phyloP scores from a whole-genome alignment of 306 rosid species.

The Oxytropis ochrocephala region DNA sequence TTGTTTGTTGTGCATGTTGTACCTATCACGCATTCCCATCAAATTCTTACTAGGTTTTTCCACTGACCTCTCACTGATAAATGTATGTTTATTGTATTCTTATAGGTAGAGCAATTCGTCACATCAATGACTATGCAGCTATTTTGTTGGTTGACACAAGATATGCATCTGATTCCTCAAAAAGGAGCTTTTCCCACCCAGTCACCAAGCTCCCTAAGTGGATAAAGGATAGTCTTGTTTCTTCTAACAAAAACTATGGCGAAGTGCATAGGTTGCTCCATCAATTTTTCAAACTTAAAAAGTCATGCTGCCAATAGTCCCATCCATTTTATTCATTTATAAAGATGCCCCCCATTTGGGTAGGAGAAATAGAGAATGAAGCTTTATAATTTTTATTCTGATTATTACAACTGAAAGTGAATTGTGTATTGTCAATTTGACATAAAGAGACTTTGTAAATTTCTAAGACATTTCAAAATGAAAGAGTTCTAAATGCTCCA shows the following conservation, averaged over 20 bases:
- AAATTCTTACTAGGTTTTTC: neutral
- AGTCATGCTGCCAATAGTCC: conserved; percentile 24
- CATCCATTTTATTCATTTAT: conserved; percentile 1
- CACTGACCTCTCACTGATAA: conserved; percentile 1
- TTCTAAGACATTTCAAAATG: no score
- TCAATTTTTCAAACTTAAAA: conserved; percentile 75
- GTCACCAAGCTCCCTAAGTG: conserved; percentile 78
- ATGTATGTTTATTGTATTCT: conserved; percentile 10
- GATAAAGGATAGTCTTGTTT: conserved; percentile 68
- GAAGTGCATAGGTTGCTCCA: conserved; percentile 68
- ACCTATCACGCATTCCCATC: neutral
- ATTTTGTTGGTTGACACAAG: conserved; percentile 67
- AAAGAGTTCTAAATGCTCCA: no score
- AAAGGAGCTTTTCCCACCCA: conserved; percentile 50
- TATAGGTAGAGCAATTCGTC: conserved; percentile 91
- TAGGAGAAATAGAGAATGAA: no score
- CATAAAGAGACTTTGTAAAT: no score
- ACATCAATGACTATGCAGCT: conserved; percentile 85
- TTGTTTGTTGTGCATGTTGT: neutral
- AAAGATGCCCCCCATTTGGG: neutral
- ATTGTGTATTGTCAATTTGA: no score
- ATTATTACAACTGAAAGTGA: no score
- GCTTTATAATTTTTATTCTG: no score
- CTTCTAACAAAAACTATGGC: conserved; percentile 62
- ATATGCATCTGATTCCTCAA: conserved; percentile 64